phyloP scores from a whole-genome alignment of 148 eudicot species.

The Heliamphora exappendiculata region DNA sequence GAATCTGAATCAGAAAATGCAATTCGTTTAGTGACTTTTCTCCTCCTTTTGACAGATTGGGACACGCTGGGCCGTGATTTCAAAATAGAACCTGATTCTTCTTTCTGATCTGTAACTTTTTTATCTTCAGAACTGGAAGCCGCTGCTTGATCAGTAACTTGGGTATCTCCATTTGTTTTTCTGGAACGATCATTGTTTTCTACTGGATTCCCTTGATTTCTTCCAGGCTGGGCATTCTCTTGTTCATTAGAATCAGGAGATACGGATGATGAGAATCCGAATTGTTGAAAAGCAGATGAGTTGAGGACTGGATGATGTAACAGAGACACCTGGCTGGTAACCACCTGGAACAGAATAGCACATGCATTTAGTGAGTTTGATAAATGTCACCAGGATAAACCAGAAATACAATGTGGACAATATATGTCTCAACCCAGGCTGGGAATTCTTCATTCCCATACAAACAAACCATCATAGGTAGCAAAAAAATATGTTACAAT shows the following conservation, averaged over 20 bases:
- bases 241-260: conserved; percentile 45
- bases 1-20: conserved; percentile 51
- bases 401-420: neutral
- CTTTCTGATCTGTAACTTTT: conserved; percentile 22
- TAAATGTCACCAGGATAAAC: neutral
- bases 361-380: neutral
- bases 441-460: too few relatives aligned
- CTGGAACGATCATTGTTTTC: conserved; percentile 29
- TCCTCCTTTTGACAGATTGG: conserved; percentile 26
- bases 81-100: conserved; percentile 38
- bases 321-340: conserved; percentile 30
- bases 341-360: conserved; percentile 23
- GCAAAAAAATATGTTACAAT: too few relatives aligned
- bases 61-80: conserved; percentile 14
- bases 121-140: conserved; percentile 21
- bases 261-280: conserved; percentile 67
- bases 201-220: conserved; percentile 23
- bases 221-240: conserved; percentile 25
- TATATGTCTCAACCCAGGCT: too few relatives aligned
- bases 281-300: conserved; percentile 30
- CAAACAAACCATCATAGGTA: too few relatives aligned
- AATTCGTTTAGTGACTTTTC: conserved; percentile 36
- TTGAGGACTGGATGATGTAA: conserved; percentile 25
- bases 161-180: conserved; percentile 11
- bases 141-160: conserved; percentile 20